A percentile compares a stretch with the other conserved stretches of the same genome.
Conservation (phyloP, 805 yeast genomes). For the Candida piceae region DNA sequence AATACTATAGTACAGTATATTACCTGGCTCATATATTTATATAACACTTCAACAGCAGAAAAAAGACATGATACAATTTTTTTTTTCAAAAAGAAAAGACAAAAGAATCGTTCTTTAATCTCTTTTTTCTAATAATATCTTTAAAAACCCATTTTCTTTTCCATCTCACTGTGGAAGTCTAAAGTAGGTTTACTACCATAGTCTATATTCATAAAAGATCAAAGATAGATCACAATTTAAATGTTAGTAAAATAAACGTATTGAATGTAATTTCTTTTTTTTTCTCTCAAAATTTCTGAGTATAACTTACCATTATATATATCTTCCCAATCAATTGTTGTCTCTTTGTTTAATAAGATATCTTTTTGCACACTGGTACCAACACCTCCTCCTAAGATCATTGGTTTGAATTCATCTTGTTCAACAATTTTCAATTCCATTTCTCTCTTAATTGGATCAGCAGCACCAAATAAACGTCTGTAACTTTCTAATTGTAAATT, state of each 20-base stretch:
- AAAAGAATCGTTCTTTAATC: no score
- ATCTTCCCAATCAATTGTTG: constrained; percentile 89
- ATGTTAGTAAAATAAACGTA: no score
- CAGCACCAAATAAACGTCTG: constrained; percentile 83
- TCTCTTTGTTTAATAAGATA: constrained; percentile 72
- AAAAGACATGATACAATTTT: no score
- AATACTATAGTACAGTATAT: no score
- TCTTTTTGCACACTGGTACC: constrained; percentile 48
- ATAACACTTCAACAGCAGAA: no score
- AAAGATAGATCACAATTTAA: not conserved
- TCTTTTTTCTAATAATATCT: not conserved
- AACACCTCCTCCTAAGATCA: constrained; percentile 62
- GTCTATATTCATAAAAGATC: constrained; percentile 22
- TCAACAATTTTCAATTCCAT: constrained; percentile 82
- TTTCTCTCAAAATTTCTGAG: not conserved
- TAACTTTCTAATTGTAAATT: constrained; percentile 69
- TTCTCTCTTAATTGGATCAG: constrained; percentile 85
- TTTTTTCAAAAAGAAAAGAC: no score
- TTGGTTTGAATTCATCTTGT: constrained; percentile 65
- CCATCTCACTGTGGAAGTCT: constrained; percentile 74
- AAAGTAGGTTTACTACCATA: constrained; percentile 32
- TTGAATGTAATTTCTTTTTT: no score
- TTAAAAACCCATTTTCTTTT: constrained; percentile 46
- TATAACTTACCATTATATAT: constrained; percentile 51
- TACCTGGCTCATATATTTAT: no score